phyloP scores from a whole-genome alignment of 1,284 basidiomycete genomes.

The Puccinia coronata region DNA sequence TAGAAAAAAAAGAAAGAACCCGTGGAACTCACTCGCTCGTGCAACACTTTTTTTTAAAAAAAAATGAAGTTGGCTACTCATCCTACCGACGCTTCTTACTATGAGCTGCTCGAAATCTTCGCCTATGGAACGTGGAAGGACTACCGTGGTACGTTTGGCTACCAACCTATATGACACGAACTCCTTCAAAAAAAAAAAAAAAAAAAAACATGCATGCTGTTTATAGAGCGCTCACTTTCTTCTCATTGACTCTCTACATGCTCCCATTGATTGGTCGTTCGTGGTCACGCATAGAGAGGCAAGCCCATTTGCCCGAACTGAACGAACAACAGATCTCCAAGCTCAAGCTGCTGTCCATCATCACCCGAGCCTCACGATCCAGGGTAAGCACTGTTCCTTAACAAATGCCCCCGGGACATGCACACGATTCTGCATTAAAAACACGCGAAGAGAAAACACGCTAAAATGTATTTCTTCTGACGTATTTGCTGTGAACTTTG shows the following conservation, averaged over 20 bases:
- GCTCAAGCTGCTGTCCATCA: conserved; percentile 85
- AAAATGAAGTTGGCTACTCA: conserved; percentile 41
- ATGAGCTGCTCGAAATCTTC: conserved; percentile 74
- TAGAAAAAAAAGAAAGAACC: background rate
- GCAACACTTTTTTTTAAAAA: background rate
- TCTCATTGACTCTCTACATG: too few relatives aligned
- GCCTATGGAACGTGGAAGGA: conserved; percentile 81
- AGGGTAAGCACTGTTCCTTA: conserved; percentile 63
- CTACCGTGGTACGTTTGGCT: conserved; percentile 61
- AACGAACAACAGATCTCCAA: conserved; percentile 75
- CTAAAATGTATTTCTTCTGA: too few relatives aligned
- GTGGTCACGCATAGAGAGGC: conserved; percentile 63
- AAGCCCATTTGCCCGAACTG: conserved; percentile 69
- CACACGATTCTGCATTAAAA: too few relatives aligned
- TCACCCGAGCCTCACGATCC: conserved; percentile 72
- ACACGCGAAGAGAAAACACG: too few relatives aligned
- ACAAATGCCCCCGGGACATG: background rate
- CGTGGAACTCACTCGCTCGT: background rate
- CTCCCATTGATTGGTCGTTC: background rate
- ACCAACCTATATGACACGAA: background rate
- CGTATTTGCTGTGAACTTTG: too few relatives aligned
- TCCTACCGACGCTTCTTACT: conserved; percentile 20
- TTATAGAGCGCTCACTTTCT: background rate
- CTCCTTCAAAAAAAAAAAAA: too few relatives aligned
- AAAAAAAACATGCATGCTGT: too few relatives aligned